Evolutionary conservation across 2,329 filamentous ascomycete species (phyloP).

Genomic region (Colletotrichum tropicicola): DNA sequence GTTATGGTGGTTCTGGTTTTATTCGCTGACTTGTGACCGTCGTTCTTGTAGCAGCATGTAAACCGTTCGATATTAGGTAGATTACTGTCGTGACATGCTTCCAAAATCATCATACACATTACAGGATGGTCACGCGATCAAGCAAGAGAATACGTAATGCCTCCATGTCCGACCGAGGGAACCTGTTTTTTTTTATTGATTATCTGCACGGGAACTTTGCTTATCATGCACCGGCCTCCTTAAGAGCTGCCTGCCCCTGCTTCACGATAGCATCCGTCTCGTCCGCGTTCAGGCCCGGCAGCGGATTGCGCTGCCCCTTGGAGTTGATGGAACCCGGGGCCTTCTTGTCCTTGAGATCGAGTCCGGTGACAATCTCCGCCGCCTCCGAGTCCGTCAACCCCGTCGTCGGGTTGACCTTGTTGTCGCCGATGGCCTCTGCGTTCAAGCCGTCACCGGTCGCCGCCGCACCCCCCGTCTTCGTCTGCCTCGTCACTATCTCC

Average conservation of each 20-base stretch:
- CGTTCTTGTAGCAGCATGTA: too few relatives aligned
- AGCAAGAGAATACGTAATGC: too few relatives aligned
- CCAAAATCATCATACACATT: too few relatives aligned
- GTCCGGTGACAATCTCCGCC: conserved; percentile 19
- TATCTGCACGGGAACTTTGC: neutral
- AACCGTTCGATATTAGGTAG: too few relatives aligned
- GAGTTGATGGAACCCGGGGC: conserved; percentile 14
- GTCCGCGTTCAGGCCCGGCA: conserved; percentile 17
- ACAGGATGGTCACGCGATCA: too few relatives aligned
- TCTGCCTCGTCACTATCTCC: neutral
- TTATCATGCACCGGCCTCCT: conserved; percentile 22
- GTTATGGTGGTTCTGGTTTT: too few relatives aligned
- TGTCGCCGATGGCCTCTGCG: conserved; percentile 16
- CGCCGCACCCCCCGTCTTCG: neutral
- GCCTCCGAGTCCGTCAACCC: conserved; percentile 24
- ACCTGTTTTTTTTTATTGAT: neutral
- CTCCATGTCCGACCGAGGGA: too few relatives aligned
- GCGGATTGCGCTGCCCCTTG: conserved; percentile 22
- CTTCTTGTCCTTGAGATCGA: conserved; percentile 24
- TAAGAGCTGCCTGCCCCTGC: conserved; percentile 24
- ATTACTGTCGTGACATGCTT: too few relatives aligned
- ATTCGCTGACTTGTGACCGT: too few relatives aligned
- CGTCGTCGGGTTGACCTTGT: conserved; percentile 18
- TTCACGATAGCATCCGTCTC: conserved; percentile 28
- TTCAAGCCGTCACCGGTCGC: neutral